phyloP scores from a whole-genome alignment of 352 stramenopile species.

The Phytophthora tentaculata region DNA sequence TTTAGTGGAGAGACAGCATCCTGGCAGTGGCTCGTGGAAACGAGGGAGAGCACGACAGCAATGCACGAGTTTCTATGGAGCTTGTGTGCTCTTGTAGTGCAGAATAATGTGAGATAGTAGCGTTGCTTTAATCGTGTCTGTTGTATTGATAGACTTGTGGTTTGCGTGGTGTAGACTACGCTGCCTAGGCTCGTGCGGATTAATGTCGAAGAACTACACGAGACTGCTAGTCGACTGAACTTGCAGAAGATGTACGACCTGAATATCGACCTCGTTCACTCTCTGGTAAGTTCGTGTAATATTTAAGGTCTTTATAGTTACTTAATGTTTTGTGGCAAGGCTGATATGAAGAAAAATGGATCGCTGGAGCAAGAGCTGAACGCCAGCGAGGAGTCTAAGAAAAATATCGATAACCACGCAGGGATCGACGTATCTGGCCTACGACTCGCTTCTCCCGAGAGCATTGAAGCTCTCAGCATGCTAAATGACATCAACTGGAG shows the following conservation, averaged over 20 bases:
- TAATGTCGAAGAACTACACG: constrained; percentile 65
- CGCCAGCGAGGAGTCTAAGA: constrained; percentile 13
- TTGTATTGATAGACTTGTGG: background rate
- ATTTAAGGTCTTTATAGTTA: background rate
- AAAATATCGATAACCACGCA: constrained; percentile 9
- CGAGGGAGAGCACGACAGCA: constrained; percentile 47
- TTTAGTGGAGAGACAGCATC: constrained; percentile 53
- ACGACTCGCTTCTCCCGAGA: constrained; percentile 59
- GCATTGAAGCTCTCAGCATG: constrained; percentile 57
- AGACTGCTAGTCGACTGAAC: constrained; percentile 55
- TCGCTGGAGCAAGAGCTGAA: background rate
- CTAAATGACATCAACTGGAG: constrained; percentile 68
- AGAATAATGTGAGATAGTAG: constrained; percentile 49
- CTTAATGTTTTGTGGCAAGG: constrained; percentile 23
- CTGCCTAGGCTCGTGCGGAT: constrained; percentile 64
- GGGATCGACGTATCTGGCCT: constrained; percentile 34
- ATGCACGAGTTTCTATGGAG: constrained; percentile 84
- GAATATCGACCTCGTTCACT: constrained; percentile 64
- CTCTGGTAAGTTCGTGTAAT: constrained; percentile 40
- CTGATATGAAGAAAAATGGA: constrained; percentile 49
- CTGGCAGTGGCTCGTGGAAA: constrained; percentile 71
- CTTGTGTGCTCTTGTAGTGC: constrained; percentile 57
- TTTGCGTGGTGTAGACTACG: constrained; percentile 28
- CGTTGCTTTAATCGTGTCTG: too few species aligned
- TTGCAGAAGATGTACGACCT: constrained; percentile 70